These are phyloP conservation scores for Trichophyton benhamiae DNA, from an alignment of 2,329 filamentous ascomycete species.

Conservation along the genomic window DNA sequence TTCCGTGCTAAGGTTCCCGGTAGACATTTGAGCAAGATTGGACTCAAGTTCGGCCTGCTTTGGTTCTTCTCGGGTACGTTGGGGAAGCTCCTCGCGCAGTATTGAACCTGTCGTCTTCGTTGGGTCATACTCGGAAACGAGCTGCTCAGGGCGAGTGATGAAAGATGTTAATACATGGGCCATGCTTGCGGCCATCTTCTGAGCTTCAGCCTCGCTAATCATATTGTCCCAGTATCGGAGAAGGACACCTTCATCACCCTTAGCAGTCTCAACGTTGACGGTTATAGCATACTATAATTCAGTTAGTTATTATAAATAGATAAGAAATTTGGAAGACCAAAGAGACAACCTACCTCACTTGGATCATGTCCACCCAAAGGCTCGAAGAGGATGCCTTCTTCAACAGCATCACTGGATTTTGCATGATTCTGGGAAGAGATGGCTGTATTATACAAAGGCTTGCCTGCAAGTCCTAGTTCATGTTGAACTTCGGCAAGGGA, in stretches of 20 bases:
- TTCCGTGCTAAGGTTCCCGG: background rate
- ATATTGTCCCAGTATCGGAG: constrained; percentile 31
- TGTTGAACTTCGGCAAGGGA: constrained; percentile 13
- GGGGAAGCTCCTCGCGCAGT: background rate
- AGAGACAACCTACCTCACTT: constrained; percentile 11
- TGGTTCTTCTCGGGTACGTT: background rate
- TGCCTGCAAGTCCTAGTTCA: constrained; percentile 9
- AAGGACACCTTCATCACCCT: constrained; percentile 25
- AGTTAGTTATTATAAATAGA: background rate
- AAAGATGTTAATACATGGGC: constrained; percentile 24
- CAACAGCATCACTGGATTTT: constrained; percentile 8
- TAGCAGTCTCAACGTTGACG: constrained; percentile 22
- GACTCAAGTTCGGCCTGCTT: background rate
- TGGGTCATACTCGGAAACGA: constrained; percentile 3
- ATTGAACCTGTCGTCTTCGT: background rate
- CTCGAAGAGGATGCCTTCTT: constrained; percentile 11
- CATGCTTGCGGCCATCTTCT: constrained; percentile 21
- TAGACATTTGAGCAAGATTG: background rate
- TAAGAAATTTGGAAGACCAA: background rate
- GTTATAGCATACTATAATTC: constrained; percentile 25
- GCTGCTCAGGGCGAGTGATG: constrained; percentile 18
- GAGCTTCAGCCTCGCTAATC: constrained; percentile 26
- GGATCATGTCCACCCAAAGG: constrained; percentile 11
- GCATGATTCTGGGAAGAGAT: constrained; percentile 14
- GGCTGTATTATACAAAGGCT: constrained; percentile 13